Evolutionary conservation across 257 asterid species (phyloP).

Genomic region (Agastache rugosa): DNA sequence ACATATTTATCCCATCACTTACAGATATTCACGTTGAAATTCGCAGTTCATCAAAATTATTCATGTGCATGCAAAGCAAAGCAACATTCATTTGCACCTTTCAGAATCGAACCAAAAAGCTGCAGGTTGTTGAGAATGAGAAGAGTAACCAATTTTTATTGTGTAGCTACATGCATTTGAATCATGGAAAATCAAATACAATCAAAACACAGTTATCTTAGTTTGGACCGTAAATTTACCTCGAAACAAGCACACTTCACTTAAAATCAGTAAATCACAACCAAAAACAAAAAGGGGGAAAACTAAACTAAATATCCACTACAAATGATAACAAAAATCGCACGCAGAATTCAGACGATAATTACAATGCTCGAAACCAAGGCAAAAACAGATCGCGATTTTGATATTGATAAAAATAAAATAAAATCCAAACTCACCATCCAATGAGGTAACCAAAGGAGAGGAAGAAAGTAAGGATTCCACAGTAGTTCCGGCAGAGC

Average conservation of each 20-base stretch:
- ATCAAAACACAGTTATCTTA: background rate
- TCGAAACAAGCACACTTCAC: background rate
- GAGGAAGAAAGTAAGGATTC: constrained; percentile 63
- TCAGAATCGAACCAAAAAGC: background rate
- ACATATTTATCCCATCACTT: constrained; percentile 15
- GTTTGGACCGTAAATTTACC: background rate
- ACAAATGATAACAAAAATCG: no score
- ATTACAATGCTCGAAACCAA: constrained; percentile 9
- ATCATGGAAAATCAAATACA: background rate
- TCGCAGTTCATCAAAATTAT: background rate
- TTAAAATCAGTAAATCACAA: constrained; percentile 5
- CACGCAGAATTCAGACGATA: constrained; percentile 11
- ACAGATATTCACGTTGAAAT: constrained; percentile 13
- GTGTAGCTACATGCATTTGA: constrained; percentile 17
- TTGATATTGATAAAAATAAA: background rate
- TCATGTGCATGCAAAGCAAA: constrained; percentile 26
- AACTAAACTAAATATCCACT: no score
- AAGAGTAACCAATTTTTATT: background rate
- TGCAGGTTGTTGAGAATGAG: background rate
- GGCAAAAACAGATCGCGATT: background rate
- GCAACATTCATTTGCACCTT: constrained; percentile 9
- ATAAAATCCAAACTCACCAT: constrained; percentile 52
- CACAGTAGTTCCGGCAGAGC: constrained; percentile 62
- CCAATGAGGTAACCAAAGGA: constrained; percentile 91
- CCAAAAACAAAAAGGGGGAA: background rate